Conservation (phyloP, 2,329 filamentous ascomycete genomes). For the Monilinia polystroma region DNA sequence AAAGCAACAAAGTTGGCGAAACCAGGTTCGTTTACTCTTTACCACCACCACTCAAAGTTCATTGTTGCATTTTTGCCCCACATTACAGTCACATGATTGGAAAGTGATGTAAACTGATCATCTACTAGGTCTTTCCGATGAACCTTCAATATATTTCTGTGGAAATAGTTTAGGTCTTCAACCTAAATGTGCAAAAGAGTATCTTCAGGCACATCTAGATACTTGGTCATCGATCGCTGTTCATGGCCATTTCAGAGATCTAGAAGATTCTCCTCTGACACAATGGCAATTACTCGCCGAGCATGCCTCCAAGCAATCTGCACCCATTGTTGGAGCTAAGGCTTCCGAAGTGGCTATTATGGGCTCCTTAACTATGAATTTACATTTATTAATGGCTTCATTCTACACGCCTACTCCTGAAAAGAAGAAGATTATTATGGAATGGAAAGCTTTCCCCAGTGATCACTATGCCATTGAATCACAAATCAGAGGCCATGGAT, state of each 20-base stretch:
- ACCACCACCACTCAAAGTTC: not conserved
- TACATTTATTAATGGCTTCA: conserved; percentile 68
- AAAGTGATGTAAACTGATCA: not conserved
- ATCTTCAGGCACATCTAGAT: conserved; percentile 70
- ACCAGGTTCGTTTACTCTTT: conserved; percentile 17
- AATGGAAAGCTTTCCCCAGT: conserved; percentile 86
- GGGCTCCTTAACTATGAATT: conserved; percentile 75
- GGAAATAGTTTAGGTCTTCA: conserved; percentile 89
- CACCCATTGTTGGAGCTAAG: conserved; percentile 71
- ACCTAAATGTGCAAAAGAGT: conserved; percentile 63
- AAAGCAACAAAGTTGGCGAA: conserved; percentile 54
- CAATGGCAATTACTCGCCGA: conserved; percentile 80
- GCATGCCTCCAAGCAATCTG: conserved; percentile 66
- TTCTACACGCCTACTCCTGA: conserved; percentile 64
- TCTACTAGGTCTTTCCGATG: conserved; percentile 31
- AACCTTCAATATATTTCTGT: conserved; percentile 72
- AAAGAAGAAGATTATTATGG: conserved; percentile 64
- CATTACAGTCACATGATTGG: conserved; percentile 4
- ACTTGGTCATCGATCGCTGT: conserved; percentile 86
- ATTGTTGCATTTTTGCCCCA: conserved; percentile 27
- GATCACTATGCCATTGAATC: conserved; percentile 56
- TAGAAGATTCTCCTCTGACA: conserved; percentile 65
- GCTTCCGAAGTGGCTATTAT: conserved; percentile 78
- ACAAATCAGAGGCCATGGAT: conserved; percentile 20
- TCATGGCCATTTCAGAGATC: conserved; percentile 73